phyloP scores from a whole-genome alignment of 1,284 basidiomycete species.

The Cutaneotrichosporon sp. region DNA sequence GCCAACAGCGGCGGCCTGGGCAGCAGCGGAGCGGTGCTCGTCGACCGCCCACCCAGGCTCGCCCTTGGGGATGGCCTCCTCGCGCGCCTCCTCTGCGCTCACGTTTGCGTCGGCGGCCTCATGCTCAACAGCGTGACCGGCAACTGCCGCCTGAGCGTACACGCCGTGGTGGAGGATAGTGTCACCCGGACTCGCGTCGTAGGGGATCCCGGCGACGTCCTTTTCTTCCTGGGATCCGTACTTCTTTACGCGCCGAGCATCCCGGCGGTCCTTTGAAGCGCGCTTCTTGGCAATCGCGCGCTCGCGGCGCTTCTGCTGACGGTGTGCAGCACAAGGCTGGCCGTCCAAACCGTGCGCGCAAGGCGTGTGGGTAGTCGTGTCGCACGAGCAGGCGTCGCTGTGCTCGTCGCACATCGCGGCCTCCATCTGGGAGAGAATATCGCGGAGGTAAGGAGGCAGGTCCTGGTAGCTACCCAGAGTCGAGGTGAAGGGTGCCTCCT shows the following conservation, averaged over 20 bases:
- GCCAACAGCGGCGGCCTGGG: slow-evolving; percentile 1
- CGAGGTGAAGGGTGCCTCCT: slow-evolving; percentile 28
- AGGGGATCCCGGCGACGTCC: slow-evolving; percentile 9
- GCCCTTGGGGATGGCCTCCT: background rate
- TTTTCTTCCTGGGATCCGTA: slow-evolving; percentile 4
- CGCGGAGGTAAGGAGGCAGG: slow-evolving; percentile 32
- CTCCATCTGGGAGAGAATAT: slow-evolving; percentile 33
- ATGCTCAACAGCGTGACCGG: background rate
- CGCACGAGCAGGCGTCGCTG: slow-evolving; percentile 15
- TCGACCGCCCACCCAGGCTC: background rate
- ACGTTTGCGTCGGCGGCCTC: background rate
- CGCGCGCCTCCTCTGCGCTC: background rate
- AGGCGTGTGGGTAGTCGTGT: slow-evolving; percentile 5
- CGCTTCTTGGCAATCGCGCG: slow-evolving; percentile 25
- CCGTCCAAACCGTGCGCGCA: slow-evolving; percentile 14
- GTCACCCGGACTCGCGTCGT: background rate
- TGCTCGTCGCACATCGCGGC: slow-evolving; percentile 12
- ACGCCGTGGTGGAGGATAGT: background rate
- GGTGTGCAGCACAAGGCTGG: slow-evolving; percentile 1
- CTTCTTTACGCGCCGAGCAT: slow-evolving; percentile 9
- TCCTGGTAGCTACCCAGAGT: slow-evolving; percentile 30
- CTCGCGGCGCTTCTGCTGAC: slow-evolving; percentile 2
- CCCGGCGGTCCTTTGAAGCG: slow-evolving; percentile 1
- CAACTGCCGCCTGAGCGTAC: slow-evolving; percentile 1
- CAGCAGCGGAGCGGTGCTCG: slow-evolving; percentile 1